Conservation (phyloP, 257 asterid genomes). For the Lithospermum erythrorhizon region DNA sequence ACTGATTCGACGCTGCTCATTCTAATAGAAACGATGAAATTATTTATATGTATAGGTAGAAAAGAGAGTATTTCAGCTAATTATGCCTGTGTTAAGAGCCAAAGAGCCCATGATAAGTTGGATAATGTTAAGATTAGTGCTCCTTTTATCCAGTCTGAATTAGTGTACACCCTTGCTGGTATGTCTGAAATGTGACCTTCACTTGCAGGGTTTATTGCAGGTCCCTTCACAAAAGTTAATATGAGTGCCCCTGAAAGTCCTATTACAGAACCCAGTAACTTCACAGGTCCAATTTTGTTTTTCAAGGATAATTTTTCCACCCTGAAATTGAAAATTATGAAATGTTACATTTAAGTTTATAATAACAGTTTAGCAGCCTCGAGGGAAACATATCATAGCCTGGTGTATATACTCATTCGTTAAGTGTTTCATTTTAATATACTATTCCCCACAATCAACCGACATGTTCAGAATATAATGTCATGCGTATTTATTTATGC, state of each 20-base stretch:
- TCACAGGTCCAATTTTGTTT: slow-evolving; percentile 27
- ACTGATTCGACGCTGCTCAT: neutral
- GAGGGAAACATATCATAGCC: no score
- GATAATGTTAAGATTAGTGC: slow-evolving; percentile 46
- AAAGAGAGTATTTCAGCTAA: neutral
- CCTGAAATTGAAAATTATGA: slow-evolving; percentile 15
- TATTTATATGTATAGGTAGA: no score
- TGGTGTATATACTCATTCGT: no score
- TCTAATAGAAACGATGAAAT: neutral
- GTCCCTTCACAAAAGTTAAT: slow-evolving; percentile 54
- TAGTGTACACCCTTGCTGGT: slow-evolving; percentile 5
- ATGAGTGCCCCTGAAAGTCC: slow-evolving; percentile 51
- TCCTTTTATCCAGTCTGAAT: slow-evolving; percentile 42
- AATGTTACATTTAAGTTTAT: no score
- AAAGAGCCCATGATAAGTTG: slow-evolving; percentile 43
- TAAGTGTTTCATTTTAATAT: no score
- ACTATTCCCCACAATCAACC: no score
- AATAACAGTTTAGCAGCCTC: no score
- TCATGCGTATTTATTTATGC: no score
- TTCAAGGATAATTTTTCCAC: slow-evolving; percentile 38
- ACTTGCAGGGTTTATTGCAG: slow-evolving; percentile 20
- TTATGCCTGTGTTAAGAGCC: slow-evolving; percentile 54
- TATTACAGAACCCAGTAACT: slow-evolving; percentile 32
- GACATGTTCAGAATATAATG: no score
- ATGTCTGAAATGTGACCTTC: slow-evolving; percentile 1